Evolutionary conservation across 2,329 filamentous ascomycete genomes (phyloP), one percentile per base, ranked within the genome.

Genomic region (Paraconiothyrium brasiliense): DNA sequence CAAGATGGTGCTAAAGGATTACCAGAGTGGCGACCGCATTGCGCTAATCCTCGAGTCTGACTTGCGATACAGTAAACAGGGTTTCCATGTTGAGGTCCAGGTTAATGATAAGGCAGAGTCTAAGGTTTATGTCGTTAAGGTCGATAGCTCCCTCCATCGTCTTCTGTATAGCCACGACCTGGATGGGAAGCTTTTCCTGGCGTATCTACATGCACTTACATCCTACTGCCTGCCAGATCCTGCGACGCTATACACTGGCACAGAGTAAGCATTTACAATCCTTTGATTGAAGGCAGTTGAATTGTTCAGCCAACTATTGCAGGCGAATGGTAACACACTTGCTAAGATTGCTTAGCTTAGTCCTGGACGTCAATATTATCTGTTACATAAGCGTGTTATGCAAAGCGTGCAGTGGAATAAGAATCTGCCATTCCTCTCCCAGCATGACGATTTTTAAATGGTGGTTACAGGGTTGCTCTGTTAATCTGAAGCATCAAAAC

Each of bases 191-290:
- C 74, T 90, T 0, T 80, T 83, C 20, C 74, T 87, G 0, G 77
- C 60, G 9, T 84, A 84, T 30, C 70, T 89, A 0, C 86, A 89
- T 64, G 85, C 83, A 0, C 59, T 87, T 0, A 89, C 87, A 0
- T 85, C 86, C 0, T 80, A 81, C 52, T 84, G 79, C 24, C 72
- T 86, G 0, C 82, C 83, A 0, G 86, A 89, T 63, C 74, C 73
- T 0, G 75, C 88, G 0, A 85, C 82, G 0, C 49, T 67, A 0
- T 71, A 74, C 5, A 89, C 85, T 0, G 87, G 87, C 0, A 87
- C 84, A 0, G 86, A 89, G 63, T 71, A 84, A 52, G 84, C 86
- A 0, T 65, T 89, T 0, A 64, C 68, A 0, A 84, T 86, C 0
- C 70, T 89, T 0, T 48, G 60, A 0, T 85, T 83, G 0, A 84